Evolutionary conservation across 805 yeast species (phyloP).

Genomic region (Candida gorgasii): DNA sequence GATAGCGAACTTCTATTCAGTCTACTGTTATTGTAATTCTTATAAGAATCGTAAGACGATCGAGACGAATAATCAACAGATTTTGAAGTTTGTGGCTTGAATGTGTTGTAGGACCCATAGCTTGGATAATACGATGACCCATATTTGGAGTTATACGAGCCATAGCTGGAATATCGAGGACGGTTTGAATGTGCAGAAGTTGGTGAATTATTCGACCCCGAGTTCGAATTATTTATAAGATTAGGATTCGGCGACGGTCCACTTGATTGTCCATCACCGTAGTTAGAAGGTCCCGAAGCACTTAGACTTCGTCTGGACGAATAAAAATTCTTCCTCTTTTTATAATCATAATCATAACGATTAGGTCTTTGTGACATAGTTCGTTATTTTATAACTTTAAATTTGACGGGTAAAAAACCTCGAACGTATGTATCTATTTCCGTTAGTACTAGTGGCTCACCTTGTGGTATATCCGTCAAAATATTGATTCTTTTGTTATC

Average conservation of each 20-base stretch:
- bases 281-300: slow-evolving; percentile 10
- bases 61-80: slow-evolving; percentile 9
- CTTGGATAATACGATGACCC: slow-evolving; percentile 25
- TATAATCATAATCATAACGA: slow-evolving; percentile 14
- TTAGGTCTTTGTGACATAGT: slow-evolving; percentile 7
- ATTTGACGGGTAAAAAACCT: not conserved
- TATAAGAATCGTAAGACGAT: slow-evolving; percentile 9
- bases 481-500: not conserved
- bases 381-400: not conserved
- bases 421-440: not conserved
- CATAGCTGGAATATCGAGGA: slow-evolving; percentile 14
- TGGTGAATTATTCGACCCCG: not conserved
- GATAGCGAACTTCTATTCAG: slow-evolving; percentile 25
- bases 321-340: slow-evolving; percentile 14
- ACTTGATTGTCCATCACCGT: not conserved
- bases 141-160: slow-evolving; percentile 10
- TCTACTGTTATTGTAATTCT: slow-evolving; percentile 5
- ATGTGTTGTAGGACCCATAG: slow-evolving; percentile 23
- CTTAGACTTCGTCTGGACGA: slow-evolving; percentile 11
- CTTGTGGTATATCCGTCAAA: not conserved
- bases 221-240: not conserved
- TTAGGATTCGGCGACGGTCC: not conserved
- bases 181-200: not conserved
- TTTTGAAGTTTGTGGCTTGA: slow-evolving; percentile 15
- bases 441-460: not conserved